Conservation (phyloP, 495 filamentous ascomycete genomes). For the Talaromyces ruber region DNA sequence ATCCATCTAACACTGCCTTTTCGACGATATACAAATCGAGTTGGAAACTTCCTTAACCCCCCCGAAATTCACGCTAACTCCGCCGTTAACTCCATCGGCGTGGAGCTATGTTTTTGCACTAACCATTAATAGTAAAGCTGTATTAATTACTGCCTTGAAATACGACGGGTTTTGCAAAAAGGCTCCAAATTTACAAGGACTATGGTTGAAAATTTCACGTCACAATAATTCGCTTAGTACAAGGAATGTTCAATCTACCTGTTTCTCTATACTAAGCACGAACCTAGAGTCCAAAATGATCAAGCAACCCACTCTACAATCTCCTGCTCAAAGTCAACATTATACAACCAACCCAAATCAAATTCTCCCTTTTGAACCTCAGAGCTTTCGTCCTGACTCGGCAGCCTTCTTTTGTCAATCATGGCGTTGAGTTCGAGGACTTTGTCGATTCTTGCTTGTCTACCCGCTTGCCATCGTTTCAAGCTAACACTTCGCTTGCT, state of each 20-base stretch:
- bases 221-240: neutral
- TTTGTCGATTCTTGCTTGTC: conserved; percentile 21
- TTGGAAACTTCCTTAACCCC: neutral
- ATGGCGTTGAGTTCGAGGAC: conserved; percentile 20
- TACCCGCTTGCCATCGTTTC: conserved; percentile 21
- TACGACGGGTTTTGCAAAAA: neutral
- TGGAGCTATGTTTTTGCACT: neutral
- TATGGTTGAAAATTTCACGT: neutral
- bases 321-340: conserved; percentile 18
- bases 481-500: conserved; percentile 1
- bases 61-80: neutral
- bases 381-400: conserved; percentile 9
- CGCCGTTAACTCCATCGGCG: neutral
- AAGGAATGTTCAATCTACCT: neutral
- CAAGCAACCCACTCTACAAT: conserved; percentile 12
- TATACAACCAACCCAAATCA: conserved; percentile 27
- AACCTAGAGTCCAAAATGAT: neutral
- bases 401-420: conserved; percentile 26
- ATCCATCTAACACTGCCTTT: neutral
- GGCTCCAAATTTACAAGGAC: neutral
- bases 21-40: neutral
- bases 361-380: conserved; percentile 24
- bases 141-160: neutral
- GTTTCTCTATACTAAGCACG: neutral
- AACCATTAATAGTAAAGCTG: neutral